Conservation (phyloP, 75 land plant species). For the Sequoia sempervirens region DNA sequence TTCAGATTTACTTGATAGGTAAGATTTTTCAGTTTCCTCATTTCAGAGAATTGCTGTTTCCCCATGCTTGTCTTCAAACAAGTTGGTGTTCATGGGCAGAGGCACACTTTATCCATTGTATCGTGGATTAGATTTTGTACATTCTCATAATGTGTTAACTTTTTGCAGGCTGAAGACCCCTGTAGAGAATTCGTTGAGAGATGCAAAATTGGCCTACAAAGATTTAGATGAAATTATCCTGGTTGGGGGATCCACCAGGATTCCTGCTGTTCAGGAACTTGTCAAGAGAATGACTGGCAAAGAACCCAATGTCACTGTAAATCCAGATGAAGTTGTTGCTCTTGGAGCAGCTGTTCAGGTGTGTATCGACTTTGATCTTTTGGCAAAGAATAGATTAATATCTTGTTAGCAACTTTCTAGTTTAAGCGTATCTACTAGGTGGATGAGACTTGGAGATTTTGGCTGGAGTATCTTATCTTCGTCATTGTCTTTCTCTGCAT, state of each 20-base stretch:
- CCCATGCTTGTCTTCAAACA: too few relatives aligned
- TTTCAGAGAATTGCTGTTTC: neutral
- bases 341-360: slow-evolving; percentile 88
- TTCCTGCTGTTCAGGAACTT: slow-evolving; percentile 78
- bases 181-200: slow-evolving; percentile 64
- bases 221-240: slow-evolving; percentile 81
- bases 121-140: too few relatives aligned
- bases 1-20: slow-evolving; percentile 64
- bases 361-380: too few relatives aligned
- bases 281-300: slow-evolving; percentile 77
- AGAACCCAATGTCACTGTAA: slow-evolving; percentile 78
- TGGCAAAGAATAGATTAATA: too few relatives aligned
- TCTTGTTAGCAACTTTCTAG: too few relatives aligned
- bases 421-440: too few relatives aligned
- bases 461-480: too few relatives aligned
- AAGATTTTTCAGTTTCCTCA: neutral
- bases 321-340: slow-evolving; percentile 92
- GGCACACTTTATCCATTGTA: too few relatives aligned
- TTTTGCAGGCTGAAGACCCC: slow-evolving; percentile 55
- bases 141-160: neutral
- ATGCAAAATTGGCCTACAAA: slow-evolving; percentile 72
- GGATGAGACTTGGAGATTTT: too few relatives aligned
- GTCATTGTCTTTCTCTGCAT: too few relatives aligned
- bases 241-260: slow-evolving; percentile 85
- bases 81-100: too few relatives aligned